Conservation (phyloP, 2,329 filamentous ascomycete species). For the Alternaria conjuncta region DNA sequence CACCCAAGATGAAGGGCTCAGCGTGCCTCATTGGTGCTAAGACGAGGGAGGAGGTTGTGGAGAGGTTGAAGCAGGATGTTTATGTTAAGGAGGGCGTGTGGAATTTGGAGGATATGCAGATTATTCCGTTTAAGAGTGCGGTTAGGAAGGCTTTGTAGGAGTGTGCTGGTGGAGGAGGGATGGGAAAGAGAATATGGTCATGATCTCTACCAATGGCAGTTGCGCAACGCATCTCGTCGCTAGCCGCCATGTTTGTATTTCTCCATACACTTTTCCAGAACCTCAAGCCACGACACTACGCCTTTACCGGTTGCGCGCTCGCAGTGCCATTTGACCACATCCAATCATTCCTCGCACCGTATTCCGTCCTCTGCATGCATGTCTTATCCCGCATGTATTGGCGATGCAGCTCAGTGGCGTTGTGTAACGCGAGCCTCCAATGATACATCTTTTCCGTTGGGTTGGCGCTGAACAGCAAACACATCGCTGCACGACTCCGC, state of each 20-base stretch:
- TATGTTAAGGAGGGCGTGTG: slow-evolving; percentile 77
- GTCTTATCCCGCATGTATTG: neutral
- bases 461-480: neutral
- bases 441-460: neutral
- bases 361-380: neutral
- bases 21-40: slow-evolving; percentile 71
- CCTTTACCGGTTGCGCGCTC: neutral
- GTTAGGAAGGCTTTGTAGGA: slow-evolving; percentile 51
- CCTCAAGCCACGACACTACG: neutral
- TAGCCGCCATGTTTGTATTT: neutral
- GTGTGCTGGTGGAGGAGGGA: rapidly evolving
- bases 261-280: neutral
- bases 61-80: slow-evolving; percentile 72
- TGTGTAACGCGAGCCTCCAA: neutral
- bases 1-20: slow-evolving; percentile 76
- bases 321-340: neutral
- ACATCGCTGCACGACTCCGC: neutral
- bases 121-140: slow-evolving; percentile 58
- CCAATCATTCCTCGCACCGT: neutral
- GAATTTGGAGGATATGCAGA: slow-evolving; percentile 65
- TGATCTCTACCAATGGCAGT: neutral
- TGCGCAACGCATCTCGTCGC: neutral
- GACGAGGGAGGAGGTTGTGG: slow-evolving; percentile 71
- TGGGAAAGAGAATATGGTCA: neutral
- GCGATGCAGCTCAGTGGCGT: neutral